Conservation (phyloP, 345 rosid genomes). For the Brassica cretica region DNA sequence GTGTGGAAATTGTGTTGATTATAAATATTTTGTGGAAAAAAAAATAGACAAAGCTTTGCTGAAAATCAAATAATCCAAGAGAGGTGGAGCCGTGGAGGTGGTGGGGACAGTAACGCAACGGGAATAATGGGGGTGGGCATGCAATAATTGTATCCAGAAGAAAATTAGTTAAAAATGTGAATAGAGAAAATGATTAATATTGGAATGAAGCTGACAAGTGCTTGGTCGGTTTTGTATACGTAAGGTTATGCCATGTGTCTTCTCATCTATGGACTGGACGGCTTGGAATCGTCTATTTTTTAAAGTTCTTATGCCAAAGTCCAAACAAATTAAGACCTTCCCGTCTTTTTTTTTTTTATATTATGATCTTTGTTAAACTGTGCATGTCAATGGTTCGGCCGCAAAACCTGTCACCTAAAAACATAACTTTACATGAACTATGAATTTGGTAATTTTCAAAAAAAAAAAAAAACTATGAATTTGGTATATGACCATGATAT, state of each 20-base stretch:
- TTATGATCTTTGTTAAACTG: background rate
- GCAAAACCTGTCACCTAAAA: background rate
- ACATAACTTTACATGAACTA: background rate
- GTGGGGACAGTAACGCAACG: slow-evolving; percentile 40
- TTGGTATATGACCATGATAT: background rate
- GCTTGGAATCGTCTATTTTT: slow-evolving; percentile 23
- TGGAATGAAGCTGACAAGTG: slow-evolving; percentile 35
- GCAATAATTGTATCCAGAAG: slow-evolving; percentile 26
- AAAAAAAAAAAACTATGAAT: too few relatives aligned
- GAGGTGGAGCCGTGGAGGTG: slow-evolving; percentile 26
- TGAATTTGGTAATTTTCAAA: slow-evolving; percentile 20
- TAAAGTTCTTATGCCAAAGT: slow-evolving; percentile 20
- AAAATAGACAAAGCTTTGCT: background rate
- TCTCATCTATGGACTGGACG: slow-evolving; percentile 35
- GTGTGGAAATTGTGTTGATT: background rate
- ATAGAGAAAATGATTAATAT: slow-evolving; percentile 14
- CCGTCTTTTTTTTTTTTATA: background rate
- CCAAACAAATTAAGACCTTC: slow-evolving; percentile 30
- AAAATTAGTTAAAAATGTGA: background rate
- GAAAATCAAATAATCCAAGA: slow-evolving; percentile 15
- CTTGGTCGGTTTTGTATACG: slow-evolving; percentile 37
- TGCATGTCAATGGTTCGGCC: background rate
- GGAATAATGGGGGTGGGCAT: slow-evolving; percentile 38
- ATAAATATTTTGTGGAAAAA: background rate
- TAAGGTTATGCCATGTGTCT: slow-evolving; percentile 28